Conservation (phyloP, 2,329 filamentous ascomycete genomes). For the Pseudonectria foliicola region DNA sequence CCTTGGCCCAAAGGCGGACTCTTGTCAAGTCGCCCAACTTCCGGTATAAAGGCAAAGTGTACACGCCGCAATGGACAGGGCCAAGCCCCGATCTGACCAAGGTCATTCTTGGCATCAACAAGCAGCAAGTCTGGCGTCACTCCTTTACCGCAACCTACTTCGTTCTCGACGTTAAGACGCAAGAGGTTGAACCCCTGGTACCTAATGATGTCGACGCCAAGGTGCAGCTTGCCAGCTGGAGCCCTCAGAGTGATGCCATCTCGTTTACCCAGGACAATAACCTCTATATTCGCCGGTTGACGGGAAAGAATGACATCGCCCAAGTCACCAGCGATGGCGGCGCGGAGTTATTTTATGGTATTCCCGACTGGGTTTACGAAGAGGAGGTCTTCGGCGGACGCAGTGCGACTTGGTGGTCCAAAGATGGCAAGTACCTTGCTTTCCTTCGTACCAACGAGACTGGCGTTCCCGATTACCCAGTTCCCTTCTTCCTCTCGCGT, state of each 20-base stretch:
- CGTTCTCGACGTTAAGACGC: conserved; percentile 81
- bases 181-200: conserved; percentile 70
- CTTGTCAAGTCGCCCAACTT: conserved; percentile 69
- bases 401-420: conserved; percentile 91
- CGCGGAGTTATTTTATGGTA: conserved; percentile 83
- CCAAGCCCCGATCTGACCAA: conserved; percentile 81
- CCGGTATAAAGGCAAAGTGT: conserved; percentile 44
- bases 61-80: conserved; percentile 56
- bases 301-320: conserved; percentile 46
- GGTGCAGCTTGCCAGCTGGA: conserved; percentile 85
- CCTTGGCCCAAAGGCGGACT: conserved; percentile 49
- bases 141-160: conserved; percentile 83
- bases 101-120: conserved; percentile 71
- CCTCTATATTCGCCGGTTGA: conserved; percentile 65
- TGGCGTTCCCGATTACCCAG: conserved; percentile 79
- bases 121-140: conserved; percentile 77
- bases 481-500: conserved; percentile 86
- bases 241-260: conserved; percentile 75
- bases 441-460: conserved; percentile 94
- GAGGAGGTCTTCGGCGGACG: conserved; percentile 59
- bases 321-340: conserved; percentile 85
- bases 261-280: conserved; percentile 92
- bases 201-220: conserved; percentile 55
- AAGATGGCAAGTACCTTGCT: conserved; percentile 80
- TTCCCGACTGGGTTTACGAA: conserved; percentile 97